Conservation (phyloP, 148 eudicot species). For the Nepenthes gracilis region DNA sequence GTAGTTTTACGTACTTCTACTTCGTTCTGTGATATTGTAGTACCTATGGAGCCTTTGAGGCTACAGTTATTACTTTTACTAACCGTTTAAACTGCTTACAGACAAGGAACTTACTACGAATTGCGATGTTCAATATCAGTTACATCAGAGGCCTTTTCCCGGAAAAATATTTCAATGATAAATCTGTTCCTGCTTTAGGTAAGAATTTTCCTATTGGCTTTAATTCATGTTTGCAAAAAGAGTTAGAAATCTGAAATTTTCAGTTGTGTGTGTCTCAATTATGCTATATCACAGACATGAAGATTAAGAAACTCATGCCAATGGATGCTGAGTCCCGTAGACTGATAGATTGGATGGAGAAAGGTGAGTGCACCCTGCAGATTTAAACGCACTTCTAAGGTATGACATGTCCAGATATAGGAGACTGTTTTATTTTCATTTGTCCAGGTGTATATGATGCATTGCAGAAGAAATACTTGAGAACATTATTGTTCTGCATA, state of each 20-base stretch:
- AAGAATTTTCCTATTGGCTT: conserved; percentile 10
- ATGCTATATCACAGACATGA: conserved; percentile 51
- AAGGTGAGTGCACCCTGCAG: conserved; percentile 35
- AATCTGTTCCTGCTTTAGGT: conserved; percentile 93
- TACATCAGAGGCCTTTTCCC: conserved; percentile 95
- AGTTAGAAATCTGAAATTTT: neutral
- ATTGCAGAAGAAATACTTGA: conserved; percentile 81
- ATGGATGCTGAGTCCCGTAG: conserved; percentile 83
- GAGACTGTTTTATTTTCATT: neutral
- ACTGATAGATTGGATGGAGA: conserved; percentile 98
- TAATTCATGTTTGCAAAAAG: neutral
- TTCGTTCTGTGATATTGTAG: neutral
- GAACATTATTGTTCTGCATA: conserved; percentile 66
- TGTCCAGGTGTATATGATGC: conserved; percentile 94
- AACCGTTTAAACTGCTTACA: neutral
- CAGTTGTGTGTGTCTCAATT: neutral
- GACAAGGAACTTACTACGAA: conserved; percentile 93
- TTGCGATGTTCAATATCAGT: conserved; percentile 90
- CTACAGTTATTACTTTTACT: too few species aligned
- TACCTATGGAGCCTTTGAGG: too few species aligned
- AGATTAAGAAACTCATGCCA: conserved; percentile 96
- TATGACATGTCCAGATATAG: neutral
- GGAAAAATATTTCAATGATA: conserved; percentile 84
- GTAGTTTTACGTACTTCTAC: neutral
- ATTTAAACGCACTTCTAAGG: neutral